Evolutionary conservation across 768 basidiomycete genomes (phyloP).

Genomic region (Boletus insuetus): DNA sequence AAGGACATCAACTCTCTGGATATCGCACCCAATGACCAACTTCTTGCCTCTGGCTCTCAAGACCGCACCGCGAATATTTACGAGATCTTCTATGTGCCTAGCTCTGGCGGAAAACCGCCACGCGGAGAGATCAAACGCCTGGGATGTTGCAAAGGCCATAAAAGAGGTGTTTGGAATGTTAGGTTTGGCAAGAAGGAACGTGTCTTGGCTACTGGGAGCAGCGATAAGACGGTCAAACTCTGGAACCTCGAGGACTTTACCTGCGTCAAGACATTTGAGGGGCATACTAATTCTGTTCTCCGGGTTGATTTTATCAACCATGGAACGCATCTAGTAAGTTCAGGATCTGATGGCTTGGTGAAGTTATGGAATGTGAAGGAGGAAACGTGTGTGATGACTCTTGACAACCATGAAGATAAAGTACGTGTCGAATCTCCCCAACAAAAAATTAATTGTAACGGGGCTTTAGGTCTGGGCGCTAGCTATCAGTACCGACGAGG

Average conservation of each 20-base stretch:
- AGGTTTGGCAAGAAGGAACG: conserved; percentile 82
- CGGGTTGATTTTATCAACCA: conserved; percentile 85
- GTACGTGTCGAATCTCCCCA: conserved; percentile 39
- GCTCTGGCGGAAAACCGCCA: conserved; percentile 40
- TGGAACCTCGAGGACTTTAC: conserved; percentile 95
- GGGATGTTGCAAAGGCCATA: conserved; percentile 94
- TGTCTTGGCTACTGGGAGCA: conserved; percentile 89
- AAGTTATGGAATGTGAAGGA: conserved; percentile 93
- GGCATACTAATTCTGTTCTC: conserved; percentile 95
- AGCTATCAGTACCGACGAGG: conserved; percentile 76
- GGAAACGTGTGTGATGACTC: conserved; percentile 81
- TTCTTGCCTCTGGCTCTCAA: conserved; percentile 93
- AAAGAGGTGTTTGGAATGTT: conserved; percentile 94
- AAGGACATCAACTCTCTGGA: conserved; percentile 99
- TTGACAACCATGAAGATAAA: conserved; percentile 99
- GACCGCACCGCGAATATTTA: conserved; percentile 94
- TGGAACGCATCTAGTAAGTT: conserved; percentile 84
- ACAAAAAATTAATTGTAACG: neutral
- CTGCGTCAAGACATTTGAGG: conserved; percentile 95
- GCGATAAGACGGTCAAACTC: conserved; percentile 90
- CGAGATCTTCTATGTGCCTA: conserved; percentile 57
- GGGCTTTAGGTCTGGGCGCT: conserved; percentile 90
- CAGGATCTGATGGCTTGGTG: conserved; percentile 92
- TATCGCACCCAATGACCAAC: conserved; percentile 81
- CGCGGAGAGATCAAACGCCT: conserved; percentile 71